Evolutionary conservation across 768 basidiomycete genomes (phyloP).

Genomic region (Pisolithus orientalis): DNA sequence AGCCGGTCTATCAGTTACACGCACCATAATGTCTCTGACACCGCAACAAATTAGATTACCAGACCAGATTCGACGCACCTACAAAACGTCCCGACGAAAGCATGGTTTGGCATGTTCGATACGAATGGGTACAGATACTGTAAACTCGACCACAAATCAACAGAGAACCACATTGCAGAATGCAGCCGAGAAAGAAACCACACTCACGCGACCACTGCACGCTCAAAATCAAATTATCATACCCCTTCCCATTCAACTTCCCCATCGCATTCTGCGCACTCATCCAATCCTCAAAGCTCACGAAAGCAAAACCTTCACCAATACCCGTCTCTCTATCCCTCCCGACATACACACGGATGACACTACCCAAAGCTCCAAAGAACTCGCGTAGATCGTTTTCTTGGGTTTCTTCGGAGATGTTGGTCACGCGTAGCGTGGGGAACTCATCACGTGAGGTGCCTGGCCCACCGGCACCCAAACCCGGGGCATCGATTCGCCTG

Average conservation of each 20-base stretch:
- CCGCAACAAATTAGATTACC: no score
- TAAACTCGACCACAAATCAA: neutral
- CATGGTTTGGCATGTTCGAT: neutral
- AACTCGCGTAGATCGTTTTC: slow-evolving; percentile 92
- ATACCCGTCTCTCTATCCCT: slow-evolving; percentile 90
- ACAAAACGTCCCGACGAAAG: no score
- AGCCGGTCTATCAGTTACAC: no score
- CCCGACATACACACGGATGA: slow-evolving; percentile 89
- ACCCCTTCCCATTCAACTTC: slow-evolving; percentile 87
- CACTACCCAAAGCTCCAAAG: slow-evolving; percentile 79
- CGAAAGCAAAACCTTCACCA: slow-evolving; percentile 96
- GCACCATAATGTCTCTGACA: no score
- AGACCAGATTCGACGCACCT: no score
- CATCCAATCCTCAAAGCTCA: slow-evolving; percentile 82
- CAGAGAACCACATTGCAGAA: neutral
- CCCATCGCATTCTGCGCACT: slow-evolving; percentile 85
- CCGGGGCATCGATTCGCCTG: slow-evolving; percentile 68
- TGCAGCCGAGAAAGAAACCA: neutral
- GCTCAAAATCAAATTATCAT: slow-evolving; percentile 82
- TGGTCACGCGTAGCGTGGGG: slow-evolving; percentile 95
- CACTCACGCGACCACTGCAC: slow-evolving; percentile 61
- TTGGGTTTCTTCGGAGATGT: slow-evolving; percentile 91
- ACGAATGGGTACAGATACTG: slow-evolving; percentile 3
- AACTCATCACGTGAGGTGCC: slow-evolving; percentile 76
- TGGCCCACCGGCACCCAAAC: slow-evolving; percentile 37